Percentiles rank a stretch among this genome's conserved stretches.
Evolutionary conservation across 352 stramenopile genomes (phyloP).

Genomic region (Phytophthora brassicae): DNA sequence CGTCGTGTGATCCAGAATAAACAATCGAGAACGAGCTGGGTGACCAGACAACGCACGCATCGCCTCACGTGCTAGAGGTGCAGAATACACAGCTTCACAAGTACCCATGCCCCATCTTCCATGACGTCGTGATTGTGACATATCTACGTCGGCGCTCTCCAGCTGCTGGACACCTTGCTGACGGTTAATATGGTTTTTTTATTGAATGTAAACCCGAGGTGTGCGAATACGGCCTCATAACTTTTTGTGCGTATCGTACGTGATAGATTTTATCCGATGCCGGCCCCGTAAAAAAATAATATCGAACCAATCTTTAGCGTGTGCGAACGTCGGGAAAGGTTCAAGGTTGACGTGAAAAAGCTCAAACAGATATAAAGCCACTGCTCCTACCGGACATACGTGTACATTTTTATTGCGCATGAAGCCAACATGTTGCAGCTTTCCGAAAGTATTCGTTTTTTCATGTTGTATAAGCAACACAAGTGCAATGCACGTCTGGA

Average conservation of each 20-base stretch:
- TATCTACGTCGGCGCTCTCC: background rate
- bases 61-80: constrained; percentile 1
- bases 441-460: background rate
- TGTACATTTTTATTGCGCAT: background rate
- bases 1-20: background rate
- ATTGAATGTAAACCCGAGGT: constrained; percentile 1
- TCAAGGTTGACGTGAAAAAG: background rate
- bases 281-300: too few species aligned
- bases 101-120: constrained; percentile 2
- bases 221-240: background rate
- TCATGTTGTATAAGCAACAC: background rate
- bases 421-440: background rate
- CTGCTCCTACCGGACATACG: background rate
- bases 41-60: background rate
- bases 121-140: background rate
- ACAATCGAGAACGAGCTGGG: background rate
- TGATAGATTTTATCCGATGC: background rate
- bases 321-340: background rate
- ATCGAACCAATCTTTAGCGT: too few species aligned
- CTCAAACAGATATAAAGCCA: background rate
- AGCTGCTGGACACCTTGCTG: constrained; percentile 3
- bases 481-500: background rate
- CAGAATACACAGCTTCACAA: background rate
- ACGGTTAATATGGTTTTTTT: constrained; percentile 8
- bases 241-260: constrained; percentile 1